Conservation (phyloP, 768 basidiomycete genomes). For the Polyporus arcularius region DNA sequence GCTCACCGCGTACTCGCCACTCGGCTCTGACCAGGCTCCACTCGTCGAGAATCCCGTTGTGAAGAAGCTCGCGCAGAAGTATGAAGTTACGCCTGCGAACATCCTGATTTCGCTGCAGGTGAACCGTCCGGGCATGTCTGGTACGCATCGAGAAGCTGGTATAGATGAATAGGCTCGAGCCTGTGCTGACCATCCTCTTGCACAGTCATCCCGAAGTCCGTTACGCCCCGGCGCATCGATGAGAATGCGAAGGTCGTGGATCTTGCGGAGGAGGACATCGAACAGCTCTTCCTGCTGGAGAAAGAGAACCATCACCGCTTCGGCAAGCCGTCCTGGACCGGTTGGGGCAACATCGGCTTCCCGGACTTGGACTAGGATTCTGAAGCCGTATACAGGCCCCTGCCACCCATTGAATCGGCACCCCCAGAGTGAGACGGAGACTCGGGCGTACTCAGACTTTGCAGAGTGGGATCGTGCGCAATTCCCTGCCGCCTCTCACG, state of each 20-base stretch:
- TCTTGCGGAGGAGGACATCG: constrained; percentile 60
- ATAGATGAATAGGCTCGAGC: constrained; percentile 1
- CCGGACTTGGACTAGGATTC: constrained; percentile 26
- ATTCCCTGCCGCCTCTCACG: too few species aligned
- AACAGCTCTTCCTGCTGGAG: constrained; percentile 57
- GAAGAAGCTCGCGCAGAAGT: constrained; percentile 59
- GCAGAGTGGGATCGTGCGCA: too few species aligned
- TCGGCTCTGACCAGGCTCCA: constrained; percentile 72
- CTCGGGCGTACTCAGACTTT: too few species aligned
- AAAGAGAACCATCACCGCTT: constrained; percentile 64
- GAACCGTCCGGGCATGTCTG: constrained; percentile 59
- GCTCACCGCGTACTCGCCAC: constrained; percentile 77
- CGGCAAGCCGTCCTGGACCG: constrained; percentile 65
- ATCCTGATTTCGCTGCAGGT: constrained; percentile 74
- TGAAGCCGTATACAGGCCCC: too few species aligned
- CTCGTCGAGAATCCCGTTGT: constrained; percentile 63
- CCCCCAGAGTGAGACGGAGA: too few species aligned
- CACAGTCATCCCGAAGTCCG: constrained; percentile 74
- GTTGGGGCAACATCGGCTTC: constrained; percentile 64
- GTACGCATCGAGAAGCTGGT: constrained; percentile 29
- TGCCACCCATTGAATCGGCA: too few species aligned
- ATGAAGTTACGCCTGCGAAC: constrained; percentile 61
- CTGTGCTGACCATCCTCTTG: constrained; percentile 16
- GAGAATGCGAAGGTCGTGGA: constrained; percentile 64
- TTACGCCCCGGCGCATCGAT: constrained; percentile 65